Percentiles rank a stretch among this genome's conserved stretches.
These are phyloP conservation scores for Dictyostelium purpureum DNA, from an alignment of 78 protist species.

Conservation along the genomic window DNA sequence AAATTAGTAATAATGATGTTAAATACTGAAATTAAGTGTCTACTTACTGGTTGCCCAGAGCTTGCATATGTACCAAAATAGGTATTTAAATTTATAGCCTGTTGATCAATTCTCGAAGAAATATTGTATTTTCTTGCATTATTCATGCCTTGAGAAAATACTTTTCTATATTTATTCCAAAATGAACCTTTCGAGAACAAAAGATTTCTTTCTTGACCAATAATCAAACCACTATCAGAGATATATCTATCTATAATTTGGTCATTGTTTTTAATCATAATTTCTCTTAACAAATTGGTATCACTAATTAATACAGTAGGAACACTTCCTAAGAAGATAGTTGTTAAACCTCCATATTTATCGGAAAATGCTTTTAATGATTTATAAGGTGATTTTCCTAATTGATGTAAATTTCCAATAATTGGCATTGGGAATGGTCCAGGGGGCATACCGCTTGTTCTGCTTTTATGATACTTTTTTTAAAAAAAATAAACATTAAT, in stretches of 20 bases:
- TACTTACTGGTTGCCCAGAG: conserved; percentile 22
- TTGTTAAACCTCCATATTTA: conserved; percentile 60
- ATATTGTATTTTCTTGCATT: conserved; percentile 59
- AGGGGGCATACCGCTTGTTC: conserved; percentile 71
- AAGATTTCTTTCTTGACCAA: conserved; percentile 65
- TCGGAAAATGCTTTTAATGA: conserved; percentile 45
- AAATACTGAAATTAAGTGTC: neutral
- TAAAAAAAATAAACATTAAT: neutral
- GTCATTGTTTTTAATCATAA: conserved; percentile 28
- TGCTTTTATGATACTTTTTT: conserved; percentile 38
- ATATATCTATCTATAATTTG: conserved; percentile 58
- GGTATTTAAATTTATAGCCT: conserved; percentile 37
- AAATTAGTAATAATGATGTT: neutral
- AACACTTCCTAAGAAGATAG: conserved; percentile 54
- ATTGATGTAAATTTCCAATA: conserved; percentile 52
- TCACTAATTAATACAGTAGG: conserved; percentile 69
- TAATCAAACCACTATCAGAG: conserved; percentile 45
- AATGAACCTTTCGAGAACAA: conserved; percentile 66
- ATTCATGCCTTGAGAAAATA: conserved; percentile 46
- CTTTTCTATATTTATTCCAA: conserved; percentile 60
- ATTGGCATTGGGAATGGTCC: conserved; percentile 74
- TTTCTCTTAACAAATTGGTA: conserved; percentile 25
- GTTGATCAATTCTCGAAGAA: conserved; percentile 66
- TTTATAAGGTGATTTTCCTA: conserved; percentile 49
- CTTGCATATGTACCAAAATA: conserved; percentile 37